Base-by-base conservation (phyloP, 768 basidiomycete species). In the Boletus bicolor region DNA sequence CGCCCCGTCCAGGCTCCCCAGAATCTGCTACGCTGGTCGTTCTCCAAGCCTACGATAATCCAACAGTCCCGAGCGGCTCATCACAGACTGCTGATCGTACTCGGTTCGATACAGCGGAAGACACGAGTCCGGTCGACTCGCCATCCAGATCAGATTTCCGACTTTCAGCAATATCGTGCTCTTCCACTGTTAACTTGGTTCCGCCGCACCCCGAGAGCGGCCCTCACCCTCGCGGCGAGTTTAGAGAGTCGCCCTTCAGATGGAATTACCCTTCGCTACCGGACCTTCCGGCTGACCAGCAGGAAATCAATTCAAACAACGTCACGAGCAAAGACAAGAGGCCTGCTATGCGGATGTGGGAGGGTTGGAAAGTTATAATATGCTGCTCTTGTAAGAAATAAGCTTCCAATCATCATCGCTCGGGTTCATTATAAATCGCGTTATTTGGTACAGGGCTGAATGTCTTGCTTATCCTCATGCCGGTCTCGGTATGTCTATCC, bases 391-490 rank as follows among this genome's bases (percentile, higher is more conserved):
- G 84, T 86, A 60, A 57, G 83, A 44, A 54, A 44, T 8, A 4
- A 2, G 11, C 17, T 39, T 30, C 49, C 15, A 12, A 21, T n/a
- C 21, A 10, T 26, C 26, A 14, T 45, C 44, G n/a, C 46, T 19
- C 9, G 43, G 15, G 49, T 52, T 53, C 15, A 45, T 48, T 21
- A 44, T 47, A n/a, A 52, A 32, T 37, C 15, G 19, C n/a, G 2
- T 48, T 36, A 19, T 36, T 44, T 42, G 12, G 2, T 49, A 9
- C 51, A 91, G 88, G 87, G 87, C 67, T 91, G 38, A 91, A 91
- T 60, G 30, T 87, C 53, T 73, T 89, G 28, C 71, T 91, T 8
- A 54, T 87, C 17, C 73, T 85, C 49, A 78, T 91, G 30, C 89
- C 89, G 11, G 75, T 82, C 36, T 79, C 89, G n/a, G 88, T 89